Percentiles rank a stretch among this genome's conserved stretches.
Conservation (phyloP, 352 stramenopile genomes). For the Blastocystis sp. region DNA sequence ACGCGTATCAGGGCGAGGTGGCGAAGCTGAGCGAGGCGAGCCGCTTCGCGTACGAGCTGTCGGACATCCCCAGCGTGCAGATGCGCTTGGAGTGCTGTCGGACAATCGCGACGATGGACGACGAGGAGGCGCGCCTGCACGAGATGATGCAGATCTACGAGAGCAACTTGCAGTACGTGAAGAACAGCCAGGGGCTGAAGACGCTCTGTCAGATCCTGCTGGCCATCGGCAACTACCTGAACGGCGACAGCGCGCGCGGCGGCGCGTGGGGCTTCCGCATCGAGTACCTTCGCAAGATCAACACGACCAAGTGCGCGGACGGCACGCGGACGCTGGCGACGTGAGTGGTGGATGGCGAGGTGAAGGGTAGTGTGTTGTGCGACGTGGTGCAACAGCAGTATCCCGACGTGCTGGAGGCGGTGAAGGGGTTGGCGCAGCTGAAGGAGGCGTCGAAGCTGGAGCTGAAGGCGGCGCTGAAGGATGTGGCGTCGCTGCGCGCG, state of each 20-base stretch:
- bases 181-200: constrained; percentile 81
- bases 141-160: constrained; percentile 22
- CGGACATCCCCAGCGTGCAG: constrained; percentile 12
- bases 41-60: constrained; percentile 61
- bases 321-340: constrained; percentile 72
- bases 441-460: constrained; percentile 37
- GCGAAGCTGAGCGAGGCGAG: constrained; percentile 69
- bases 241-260: constrained; percentile 82
- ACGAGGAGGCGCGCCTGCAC: constrained; percentile 17
- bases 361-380: constrained; percentile 70
- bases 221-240: constrained; percentile 87
- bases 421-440: constrained; percentile 61
- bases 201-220: constrained; percentile 83
- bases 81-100: constrained; percentile 65
- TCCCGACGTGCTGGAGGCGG: constrained; percentile 46
- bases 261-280: constrained; percentile 86
- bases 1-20: constrained; percentile 25
- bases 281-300: constrained; percentile 83
- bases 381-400: constrained; percentile 49
- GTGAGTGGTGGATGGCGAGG: not conserved
- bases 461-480: constrained; percentile 19
- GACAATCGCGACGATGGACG: constrained; percentile 46
- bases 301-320: constrained; percentile 77
- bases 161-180: not conserved
- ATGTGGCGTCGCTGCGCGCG: not conserved